Conservation (phyloP, 208 protist genomes). For the Strigomonas culicis region DNA sequence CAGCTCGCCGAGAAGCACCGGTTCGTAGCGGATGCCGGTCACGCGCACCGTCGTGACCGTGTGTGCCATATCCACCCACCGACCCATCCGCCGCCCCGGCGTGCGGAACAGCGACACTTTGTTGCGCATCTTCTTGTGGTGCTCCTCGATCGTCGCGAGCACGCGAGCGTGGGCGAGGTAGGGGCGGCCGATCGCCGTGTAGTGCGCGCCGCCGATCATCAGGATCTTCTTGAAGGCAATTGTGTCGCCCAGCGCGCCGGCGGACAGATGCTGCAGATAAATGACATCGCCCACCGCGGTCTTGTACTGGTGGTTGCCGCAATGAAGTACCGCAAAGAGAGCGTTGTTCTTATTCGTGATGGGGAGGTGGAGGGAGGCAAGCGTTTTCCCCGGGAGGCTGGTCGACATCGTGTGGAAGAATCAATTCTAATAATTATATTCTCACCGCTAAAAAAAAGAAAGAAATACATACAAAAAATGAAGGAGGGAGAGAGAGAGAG, state of each 20-base stretch:
- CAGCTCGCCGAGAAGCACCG: slow-evolving; percentile 66
- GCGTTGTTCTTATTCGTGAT: no score
- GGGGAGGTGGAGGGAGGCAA: slow-evolving; percentile 55
- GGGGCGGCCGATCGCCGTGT: slow-evolving; percentile 87
- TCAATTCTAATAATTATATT: not conserved
- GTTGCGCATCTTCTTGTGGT: slow-evolving; percentile 89
- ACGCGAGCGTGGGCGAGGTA: slow-evolving; percentile 48
- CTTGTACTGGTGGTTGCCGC: slow-evolving; percentile 90
- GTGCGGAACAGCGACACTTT: slow-evolving; percentile 79
- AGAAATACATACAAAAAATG: no score
- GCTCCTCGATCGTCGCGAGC: slow-evolving; percentile 74
- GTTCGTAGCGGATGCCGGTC: slow-evolving; percentile 58
- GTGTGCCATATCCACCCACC: slow-evolving; percentile 78
- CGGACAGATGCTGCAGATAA: slow-evolving; percentile 70
- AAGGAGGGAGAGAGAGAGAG: slow-evolving; percentile 1
- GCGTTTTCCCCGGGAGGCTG: slow-evolving; percentile 12
- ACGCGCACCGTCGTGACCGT: slow-evolving; percentile 83
- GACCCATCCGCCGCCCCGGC: slow-evolving; percentile 47
- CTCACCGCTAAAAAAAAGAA: slow-evolving; percentile 8
- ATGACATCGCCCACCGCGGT: slow-evolving; percentile 79
- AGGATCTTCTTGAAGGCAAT: slow-evolving; percentile 89
- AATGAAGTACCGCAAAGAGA: slow-evolving; percentile 89
- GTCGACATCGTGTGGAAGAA: slow-evolving; percentile 5
- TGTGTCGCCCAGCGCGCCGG: slow-evolving; percentile 63
- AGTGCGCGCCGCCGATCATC: slow-evolving; percentile 79